Conservation (phyloP, 352 stramenopile genomes). For the Phytophthora syringae region DNA sequence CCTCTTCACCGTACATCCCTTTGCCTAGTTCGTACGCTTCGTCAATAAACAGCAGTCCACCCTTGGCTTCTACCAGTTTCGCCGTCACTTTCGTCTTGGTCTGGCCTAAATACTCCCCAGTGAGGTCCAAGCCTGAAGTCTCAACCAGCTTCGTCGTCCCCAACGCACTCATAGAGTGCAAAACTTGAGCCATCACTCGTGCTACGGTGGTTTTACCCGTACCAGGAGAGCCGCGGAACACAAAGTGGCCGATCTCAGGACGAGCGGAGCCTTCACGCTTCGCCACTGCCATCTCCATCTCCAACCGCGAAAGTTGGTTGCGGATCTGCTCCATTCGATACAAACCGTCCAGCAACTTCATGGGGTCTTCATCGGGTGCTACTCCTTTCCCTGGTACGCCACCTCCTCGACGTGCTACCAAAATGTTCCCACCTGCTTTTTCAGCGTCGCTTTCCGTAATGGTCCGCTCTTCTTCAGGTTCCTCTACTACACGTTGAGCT, state of each 20-base stretch:
- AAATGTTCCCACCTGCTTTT: conserved; percentile 36
- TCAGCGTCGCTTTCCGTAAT: conserved; percentile 58
- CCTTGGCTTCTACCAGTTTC: conserved; percentile 89
- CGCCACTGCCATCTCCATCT: conserved; percentile 65
- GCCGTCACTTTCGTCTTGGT: conserved; percentile 90
- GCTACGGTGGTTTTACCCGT: conserved; percentile 93
- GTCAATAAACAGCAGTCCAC: conserved; percentile 94
- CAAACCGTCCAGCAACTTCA: conserved; percentile 58
- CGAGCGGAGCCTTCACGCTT: conserved; percentile 62
- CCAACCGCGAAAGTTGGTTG: conserved; percentile 53
- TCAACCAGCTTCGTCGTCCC: conserved; percentile 93
- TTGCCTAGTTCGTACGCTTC: conserved; percentile 93
- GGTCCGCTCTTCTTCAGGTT: conserved; percentile 55
- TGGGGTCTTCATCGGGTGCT: conserved; percentile 47
- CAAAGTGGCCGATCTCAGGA: conserved; percentile 82
- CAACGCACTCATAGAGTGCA: conserved; percentile 93
- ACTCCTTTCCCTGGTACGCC: conserved; percentile 47
- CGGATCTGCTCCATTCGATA: conserved; percentile 74
- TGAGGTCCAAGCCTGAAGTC: conserved; percentile 86
- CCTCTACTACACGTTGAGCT: conserved; percentile 57
- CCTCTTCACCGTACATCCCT: conserved; percentile 82
- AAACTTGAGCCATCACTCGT: conserved; percentile 92
- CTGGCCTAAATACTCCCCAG: conserved; percentile 89
- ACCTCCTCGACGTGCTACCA: conserved; percentile 38
- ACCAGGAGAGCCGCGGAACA: conserved; percentile 89